Evolutionary conservation across 2,329 filamentous ascomycete species (phyloP).

Genomic region (Aspergillus fructus): DNA sequence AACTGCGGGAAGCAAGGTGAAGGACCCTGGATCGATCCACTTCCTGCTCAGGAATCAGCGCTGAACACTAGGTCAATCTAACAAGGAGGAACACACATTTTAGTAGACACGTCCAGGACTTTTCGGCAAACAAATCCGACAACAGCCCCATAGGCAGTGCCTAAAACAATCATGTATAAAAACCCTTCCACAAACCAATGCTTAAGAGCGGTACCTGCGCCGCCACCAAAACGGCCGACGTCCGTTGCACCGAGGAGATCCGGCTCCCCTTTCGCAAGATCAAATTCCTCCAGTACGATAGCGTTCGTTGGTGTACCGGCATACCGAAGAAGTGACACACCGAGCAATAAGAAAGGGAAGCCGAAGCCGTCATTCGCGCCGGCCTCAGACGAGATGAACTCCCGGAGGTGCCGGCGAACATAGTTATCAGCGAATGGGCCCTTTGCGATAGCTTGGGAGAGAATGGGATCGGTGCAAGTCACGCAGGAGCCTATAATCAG

Average conservation of each 20-base stretch:
- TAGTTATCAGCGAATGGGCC: constrained; percentile 64
- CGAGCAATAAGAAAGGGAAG: constrained; percentile 62
- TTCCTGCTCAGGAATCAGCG: constrained; percentile 31
- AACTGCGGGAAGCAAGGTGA: constrained; percentile 53
- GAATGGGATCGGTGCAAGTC: constrained; percentile 62
- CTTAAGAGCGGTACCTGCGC: constrained; percentile 52
- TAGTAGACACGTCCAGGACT: constrained; percentile 43
- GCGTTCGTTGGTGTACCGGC: constrained; percentile 38
- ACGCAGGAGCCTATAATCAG: constrained; percentile 62
- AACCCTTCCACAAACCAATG: constrained; percentile 62
- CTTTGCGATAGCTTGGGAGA: constrained; percentile 63
- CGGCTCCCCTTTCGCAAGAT: constrained; percentile 21
- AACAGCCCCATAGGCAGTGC: constrained; percentile 53
- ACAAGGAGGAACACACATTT: constrained; percentile 21
- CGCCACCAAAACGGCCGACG: constrained; percentile 54
- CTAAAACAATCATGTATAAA: constrained; percentile 59
- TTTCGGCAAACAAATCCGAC: constrained; percentile 51
- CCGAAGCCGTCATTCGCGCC: constrained; percentile 64
- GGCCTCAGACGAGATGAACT: constrained; percentile 63
- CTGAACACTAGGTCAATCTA: too few species aligned
- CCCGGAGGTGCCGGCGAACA: constrained; percentile 56
- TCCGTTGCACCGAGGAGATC: constrained; percentile 35
- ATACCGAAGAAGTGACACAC: constrained; percentile 57
- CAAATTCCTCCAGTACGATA: constrained; percentile 17
- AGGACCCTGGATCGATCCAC: constrained; percentile 59